Evolutionary conservation across 2,329 filamentous ascomycete species (phyloP), one percentile per base, ranked within the genome.

Genomic region (Bipolaris cookei): DNA sequence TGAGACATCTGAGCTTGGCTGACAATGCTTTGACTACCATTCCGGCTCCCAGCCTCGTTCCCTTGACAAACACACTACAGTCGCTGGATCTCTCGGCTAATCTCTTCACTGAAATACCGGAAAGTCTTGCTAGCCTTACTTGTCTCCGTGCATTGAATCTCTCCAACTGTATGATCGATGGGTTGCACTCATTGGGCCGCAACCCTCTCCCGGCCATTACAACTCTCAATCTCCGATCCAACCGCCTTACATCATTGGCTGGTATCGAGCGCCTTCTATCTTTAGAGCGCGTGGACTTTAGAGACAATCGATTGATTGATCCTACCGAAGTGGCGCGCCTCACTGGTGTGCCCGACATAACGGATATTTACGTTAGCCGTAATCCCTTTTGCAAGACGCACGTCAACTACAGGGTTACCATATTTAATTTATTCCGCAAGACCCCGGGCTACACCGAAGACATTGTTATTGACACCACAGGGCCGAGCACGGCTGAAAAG

Each of bases 111-210:
- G 91, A 97, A 75, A 90, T 98, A 51, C 95, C 95, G 1, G 95
- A 98, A 75, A 95, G 91, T 68, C 80, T 99, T 55, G 90, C 93
- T 11, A 90, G 87, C 8, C 81, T 99, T 56, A 92, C 92, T 18
- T 89, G 92, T 25, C 84, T 99, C n/a, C 88, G 93, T 63, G 93
- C 95, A 21, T 81, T 99, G 51, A 98, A 99, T 70, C 83, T 99
- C 23, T 96, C 94, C 3, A 90, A 96, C 70, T 98, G 94, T 82
- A 97, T 98, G 93, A 98, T 99, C 62, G 91, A 94, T 67, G 95
- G 92, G 14, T 82, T 99, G 54, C 90, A 96, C 69, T 97, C 94
- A 1, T 82, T 99, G 39, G 88, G 88, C 2, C 88, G 90, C 62
- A 95, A 90, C 69, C 92, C 95, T 11, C 83, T 99, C 4, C 94